Conservation (phyloP, 768 basidiomycete species). For the Neoboletus brunneissimus region DNA sequence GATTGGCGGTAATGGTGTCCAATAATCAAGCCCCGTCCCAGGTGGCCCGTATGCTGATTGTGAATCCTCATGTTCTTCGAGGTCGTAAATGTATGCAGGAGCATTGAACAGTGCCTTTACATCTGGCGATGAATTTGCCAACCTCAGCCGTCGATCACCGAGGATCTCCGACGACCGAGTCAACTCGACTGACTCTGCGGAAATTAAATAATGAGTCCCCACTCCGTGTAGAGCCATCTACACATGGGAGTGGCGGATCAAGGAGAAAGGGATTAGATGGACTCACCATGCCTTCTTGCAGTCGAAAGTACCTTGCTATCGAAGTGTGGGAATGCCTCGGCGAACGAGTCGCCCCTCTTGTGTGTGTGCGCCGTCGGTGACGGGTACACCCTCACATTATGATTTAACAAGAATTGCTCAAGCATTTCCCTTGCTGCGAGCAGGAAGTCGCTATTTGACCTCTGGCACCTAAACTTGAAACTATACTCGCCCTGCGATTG, state of each 20-base stretch:
- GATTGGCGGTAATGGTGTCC: slow-evolving; percentile 75
- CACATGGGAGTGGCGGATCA: slow-evolving; percentile 30
- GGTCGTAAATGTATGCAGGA: slow-evolving; percentile 76
- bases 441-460: slow-evolving; percentile 92
- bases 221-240: neutral
- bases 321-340: slow-evolving; percentile 95
- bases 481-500: slow-evolving; percentile 61
- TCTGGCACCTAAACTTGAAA: slow-evolving; percentile 94
- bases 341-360: slow-evolving; percentile 88
- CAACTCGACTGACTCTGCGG: slow-evolving; percentile 71
- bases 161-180: slow-evolving; percentile 61
- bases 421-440: slow-evolving; percentile 88
- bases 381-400: slow-evolving; percentile 81
- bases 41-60: slow-evolving; percentile 55
- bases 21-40: slow-evolving; percentile 60
- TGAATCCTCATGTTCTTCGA: slow-evolving; percentile 68
- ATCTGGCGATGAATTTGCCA: slow-evolving; percentile 89
- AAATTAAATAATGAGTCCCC: slow-evolving; percentile 9
- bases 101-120: slow-evolving; percentile 94
- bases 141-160: slow-evolving; percentile 69
- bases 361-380: slow-evolving; percentile 75
- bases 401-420: slow-evolving; percentile 83
- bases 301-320: slow-evolving; percentile 91
- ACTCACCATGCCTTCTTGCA: slow-evolving; percentile 61
- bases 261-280: neutral